These are phyloP conservation scores for Wallacemonas collosoma DNA, from an alignment of 208 protist species.

Conservation along the genomic window DNA sequence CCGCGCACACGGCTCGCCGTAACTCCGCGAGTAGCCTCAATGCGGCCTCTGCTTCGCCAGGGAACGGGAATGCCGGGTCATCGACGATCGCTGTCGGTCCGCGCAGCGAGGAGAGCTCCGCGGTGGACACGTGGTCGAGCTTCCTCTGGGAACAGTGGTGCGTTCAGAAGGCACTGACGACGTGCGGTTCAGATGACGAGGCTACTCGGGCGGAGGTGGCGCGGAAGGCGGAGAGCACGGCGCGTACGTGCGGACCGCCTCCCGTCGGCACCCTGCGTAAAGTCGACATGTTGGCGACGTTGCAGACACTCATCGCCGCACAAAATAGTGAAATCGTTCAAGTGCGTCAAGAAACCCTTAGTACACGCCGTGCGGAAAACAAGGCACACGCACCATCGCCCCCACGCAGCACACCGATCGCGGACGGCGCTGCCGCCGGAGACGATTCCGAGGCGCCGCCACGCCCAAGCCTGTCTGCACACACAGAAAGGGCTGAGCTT, in stretches of 20 bases:
- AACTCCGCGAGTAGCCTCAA: neutral
- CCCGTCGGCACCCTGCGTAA: slow-evolving; percentile 7
- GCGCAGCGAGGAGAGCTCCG: slow-evolving; percentile 18
- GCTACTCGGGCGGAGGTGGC: neutral
- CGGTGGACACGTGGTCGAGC: slow-evolving; percentile 47
- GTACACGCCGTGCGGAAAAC: slow-evolving; percentile 23
- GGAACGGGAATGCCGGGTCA: neutral
- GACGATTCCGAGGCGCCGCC: too few species aligned
- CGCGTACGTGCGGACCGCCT: neutral
- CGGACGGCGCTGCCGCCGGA: slow-evolving; percentile 14
- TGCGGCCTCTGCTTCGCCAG: neutral
- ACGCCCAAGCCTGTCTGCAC: neutral
- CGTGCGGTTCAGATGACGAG: neutral
- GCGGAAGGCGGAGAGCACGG: neutral
- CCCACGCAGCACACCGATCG: neutral
- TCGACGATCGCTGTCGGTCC: slow-evolving; percentile 10
- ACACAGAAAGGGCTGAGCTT: neutral
- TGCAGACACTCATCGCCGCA: slow-evolving; percentile 44
- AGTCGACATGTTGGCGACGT: slow-evolving; percentile 28
- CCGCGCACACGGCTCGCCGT: slow-evolving; percentile 1
- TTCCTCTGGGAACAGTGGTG: slow-evolving; percentile 23
- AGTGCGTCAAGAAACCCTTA: slow-evolving; percentile 31
- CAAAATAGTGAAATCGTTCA: slow-evolving; percentile 37
- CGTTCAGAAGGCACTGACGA: neutral
- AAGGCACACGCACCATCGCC: slow-evolving; percentile 5